Conservation (phyloP, 257 asterid genomes). For the Fraxinus quadrangulata region DNA sequence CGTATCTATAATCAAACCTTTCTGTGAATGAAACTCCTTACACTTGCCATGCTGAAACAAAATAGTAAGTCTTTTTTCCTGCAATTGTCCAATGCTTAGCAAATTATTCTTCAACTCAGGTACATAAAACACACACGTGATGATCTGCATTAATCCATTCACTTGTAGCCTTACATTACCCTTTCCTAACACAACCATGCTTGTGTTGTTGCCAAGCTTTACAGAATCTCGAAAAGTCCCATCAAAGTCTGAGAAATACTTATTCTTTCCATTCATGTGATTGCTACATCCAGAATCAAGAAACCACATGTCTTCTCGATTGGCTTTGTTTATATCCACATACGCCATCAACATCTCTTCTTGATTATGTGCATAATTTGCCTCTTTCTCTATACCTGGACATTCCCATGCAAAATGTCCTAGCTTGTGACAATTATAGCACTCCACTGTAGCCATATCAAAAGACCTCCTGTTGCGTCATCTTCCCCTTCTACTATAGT, state of each 20-base stretch:
- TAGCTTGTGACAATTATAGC: background rate
- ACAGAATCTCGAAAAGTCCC: background rate
- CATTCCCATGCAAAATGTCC: background rate
- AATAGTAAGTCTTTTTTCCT: background rate
- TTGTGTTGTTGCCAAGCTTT: background rate
- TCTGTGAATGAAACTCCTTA: background rate
- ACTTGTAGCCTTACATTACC: background rate
- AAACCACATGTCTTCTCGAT: background rate
- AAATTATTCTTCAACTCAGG: background rate
- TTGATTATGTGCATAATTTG: background rate
- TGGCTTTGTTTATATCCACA: background rate
- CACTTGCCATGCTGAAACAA: background rate
- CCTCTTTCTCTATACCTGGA: background rate
- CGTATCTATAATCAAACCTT: background rate
- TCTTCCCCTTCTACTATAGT: background rate
- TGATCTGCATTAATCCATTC: background rate
- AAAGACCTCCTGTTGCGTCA: background rate
- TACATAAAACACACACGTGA: background rate
- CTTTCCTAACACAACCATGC: background rate
- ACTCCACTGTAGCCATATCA: background rate
- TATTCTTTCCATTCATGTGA: background rate
- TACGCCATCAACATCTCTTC: background rate
- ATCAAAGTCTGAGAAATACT: background rate
- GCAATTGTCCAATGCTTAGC: background rate
- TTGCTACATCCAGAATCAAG: background rate